Conservation (phyloP, 768 basidiomycete genomes). For the Suillus ampliporus region DNA sequence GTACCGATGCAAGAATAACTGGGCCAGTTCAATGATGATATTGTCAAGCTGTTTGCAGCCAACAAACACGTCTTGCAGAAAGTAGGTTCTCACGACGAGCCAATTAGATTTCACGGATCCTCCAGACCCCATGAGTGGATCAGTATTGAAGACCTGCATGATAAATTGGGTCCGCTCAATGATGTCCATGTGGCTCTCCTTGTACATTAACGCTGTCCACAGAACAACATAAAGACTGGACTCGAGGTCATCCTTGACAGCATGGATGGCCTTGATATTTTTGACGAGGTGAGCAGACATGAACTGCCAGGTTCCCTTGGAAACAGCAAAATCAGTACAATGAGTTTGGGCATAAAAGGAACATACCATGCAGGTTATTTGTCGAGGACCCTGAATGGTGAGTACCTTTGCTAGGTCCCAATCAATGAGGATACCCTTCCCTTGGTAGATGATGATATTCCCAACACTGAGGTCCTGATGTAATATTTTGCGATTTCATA, state of each 20-base stretch:
- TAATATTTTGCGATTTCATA: neutral
- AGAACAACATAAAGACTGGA: slow-evolving; percentile 6
- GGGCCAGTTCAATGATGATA: neutral
- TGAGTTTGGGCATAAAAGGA: neutral
- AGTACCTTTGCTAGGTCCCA: slow-evolving; percentile 28
- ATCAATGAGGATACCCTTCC: slow-evolving; percentile 26
- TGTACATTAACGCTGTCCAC: slow-evolving; percentile 3
- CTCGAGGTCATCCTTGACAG: slow-evolving; percentile 6
- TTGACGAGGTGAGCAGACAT: neutral
- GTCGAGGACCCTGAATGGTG: neutral
- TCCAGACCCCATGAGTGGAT: no score
- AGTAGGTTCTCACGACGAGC: no score
- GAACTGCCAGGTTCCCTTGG: slow-evolving; percentile 8
- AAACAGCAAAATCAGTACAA: neutral
- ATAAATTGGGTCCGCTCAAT: no score
- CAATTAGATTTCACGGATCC: no score
- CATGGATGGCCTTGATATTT: neutral
- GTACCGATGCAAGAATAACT: neutral
- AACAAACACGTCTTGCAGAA: neutral
- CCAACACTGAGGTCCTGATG: slow-evolving; percentile 12
- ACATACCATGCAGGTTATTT: slow-evolving; percentile 4
- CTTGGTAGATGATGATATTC: slow-evolving; percentile 12
- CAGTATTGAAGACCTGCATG: no score
- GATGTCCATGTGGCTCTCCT: no score
- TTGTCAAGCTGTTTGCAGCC: neutral